Conservation (phyloP, 1,284 basidiomycete genomes). For the Spongiforma sp. region DNA sequence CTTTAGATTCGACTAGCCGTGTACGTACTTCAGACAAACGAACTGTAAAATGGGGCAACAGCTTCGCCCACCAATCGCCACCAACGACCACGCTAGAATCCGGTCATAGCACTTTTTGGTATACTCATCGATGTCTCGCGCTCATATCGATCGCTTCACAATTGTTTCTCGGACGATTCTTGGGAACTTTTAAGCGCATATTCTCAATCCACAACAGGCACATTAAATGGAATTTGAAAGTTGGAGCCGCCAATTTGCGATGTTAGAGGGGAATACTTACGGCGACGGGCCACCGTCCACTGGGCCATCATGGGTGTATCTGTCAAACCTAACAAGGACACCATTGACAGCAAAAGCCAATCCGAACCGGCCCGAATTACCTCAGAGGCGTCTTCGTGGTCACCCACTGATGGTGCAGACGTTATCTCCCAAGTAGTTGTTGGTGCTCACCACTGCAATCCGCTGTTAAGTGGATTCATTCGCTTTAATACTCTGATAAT, state of each 20-base stretch:
- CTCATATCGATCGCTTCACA: constrained; percentile 33
- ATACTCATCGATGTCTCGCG: constrained; percentile 29
- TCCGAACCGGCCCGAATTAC: background rate
- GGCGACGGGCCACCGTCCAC: constrained; percentile 10
- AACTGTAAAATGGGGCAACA: constrained; percentile 7
- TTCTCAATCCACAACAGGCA: constrained; percentile 19
- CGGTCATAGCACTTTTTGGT: constrained; percentile 3
- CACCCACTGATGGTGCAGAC: background rate
- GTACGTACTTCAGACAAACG: constrained; percentile 14
- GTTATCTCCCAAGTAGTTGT: constrained; percentile 3
- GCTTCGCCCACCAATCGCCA: constrained; percentile 20
- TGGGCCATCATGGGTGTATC: constrained; percentile 9
- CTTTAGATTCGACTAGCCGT: background rate
- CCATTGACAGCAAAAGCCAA: constrained; percentile 12
- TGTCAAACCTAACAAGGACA: constrained; percentile 7
- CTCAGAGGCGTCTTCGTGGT: too few species aligned
- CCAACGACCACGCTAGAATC: background rate
- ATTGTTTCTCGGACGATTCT: constrained; percentile 18
- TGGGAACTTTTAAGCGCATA: constrained; percentile 5
- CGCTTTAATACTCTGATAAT: background rate
- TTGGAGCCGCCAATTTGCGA: background rate
- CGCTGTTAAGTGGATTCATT: background rate
- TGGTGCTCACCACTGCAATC: background rate
- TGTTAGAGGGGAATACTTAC: constrained; percentile 15
- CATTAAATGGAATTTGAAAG: constrained; percentile 15